Percentiles rank a stretch among this genome's conserved stretches.
Conservation (phyloP, 2,329 filamentous ascomycete genomes). For the Bipolaris cookei region DNA sequence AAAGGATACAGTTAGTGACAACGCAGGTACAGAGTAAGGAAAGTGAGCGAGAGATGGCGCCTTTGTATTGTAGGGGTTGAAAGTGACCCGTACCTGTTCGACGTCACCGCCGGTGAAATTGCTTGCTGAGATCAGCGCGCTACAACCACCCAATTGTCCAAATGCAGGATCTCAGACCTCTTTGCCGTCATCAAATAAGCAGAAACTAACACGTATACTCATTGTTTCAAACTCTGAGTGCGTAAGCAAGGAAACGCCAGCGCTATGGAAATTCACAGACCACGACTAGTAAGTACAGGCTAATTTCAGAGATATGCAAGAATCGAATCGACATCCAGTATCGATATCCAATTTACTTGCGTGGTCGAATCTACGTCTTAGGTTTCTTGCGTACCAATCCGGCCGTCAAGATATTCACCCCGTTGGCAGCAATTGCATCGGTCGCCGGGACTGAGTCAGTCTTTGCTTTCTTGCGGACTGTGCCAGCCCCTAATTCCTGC, state of each 20-base stretch:
- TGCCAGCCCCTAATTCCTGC: conserved; percentile 26
- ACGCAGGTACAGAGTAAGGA: not conserved
- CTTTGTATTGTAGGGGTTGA: not conserved
- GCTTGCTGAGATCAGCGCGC: conserved; percentile 2
- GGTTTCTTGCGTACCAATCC: conserved; percentile 47
- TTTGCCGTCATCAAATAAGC: not conserved
- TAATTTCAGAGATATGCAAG: not conserved
- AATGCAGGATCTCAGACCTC: not conserved
- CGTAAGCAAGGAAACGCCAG: conserved; percentile 15
- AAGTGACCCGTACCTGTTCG: not conserved
- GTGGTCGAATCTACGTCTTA: conserved; percentile 26
- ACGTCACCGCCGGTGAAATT: conserved; percentile 9
- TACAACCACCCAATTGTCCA: not conserved
- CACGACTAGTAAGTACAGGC: not conserved
- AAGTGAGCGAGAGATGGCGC: not conserved
- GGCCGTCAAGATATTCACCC: conserved; percentile 38
- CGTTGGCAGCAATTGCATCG: conserved; percentile 19
- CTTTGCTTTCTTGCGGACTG: conserved; percentile 46
- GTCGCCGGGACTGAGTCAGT: conserved; percentile 22
- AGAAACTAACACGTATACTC: not conserved
- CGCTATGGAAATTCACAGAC: conserved; percentile 24
- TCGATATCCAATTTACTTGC: not conserved
- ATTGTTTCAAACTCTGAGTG: not conserved
- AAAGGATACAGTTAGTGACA: not conserved
- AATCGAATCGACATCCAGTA: not conserved